Evolutionary conservation across 345 rosid species (phyloP).

Genomic region (Eucalyptus virginea): DNA sequence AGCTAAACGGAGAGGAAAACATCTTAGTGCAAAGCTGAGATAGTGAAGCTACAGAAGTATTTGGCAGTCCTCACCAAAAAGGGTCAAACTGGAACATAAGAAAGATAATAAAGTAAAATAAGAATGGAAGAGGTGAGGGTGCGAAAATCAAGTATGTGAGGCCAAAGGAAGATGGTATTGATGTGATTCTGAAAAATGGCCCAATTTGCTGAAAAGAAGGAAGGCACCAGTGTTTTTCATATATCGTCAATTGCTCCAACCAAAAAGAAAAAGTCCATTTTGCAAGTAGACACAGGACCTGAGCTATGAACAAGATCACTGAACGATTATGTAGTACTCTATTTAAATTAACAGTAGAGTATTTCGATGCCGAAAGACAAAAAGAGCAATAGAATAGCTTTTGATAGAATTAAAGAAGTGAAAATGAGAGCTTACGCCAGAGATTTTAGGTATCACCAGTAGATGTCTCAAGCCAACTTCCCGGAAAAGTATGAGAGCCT

Average conservation of each 20-base stretch:
- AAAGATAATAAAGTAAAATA: background rate
- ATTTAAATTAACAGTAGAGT: background rate
- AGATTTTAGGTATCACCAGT: conserved; percentile 66
- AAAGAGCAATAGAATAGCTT: background rate
- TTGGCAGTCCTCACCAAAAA: background rate
- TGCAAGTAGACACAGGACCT: background rate
- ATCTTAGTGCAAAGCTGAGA: background rate
- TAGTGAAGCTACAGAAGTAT: background rate
- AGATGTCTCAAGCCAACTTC: conserved; percentile 85
- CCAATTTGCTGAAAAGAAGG: background rate
- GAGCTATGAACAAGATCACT: background rate
- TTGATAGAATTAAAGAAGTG: background rate
- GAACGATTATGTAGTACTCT: background rate
- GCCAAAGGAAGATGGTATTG: background rate
- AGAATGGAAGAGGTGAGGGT: background rate
- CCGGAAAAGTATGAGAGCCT: conserved; percentile 77
- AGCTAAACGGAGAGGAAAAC: background rate
- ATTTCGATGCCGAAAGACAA: background rate
- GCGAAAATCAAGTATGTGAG: background rate
- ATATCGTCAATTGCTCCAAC: background rate
- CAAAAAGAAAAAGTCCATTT: background rate
- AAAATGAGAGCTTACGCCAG: conserved; percentile 30
- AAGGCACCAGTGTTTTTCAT: background rate
- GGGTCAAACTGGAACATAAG: background rate
- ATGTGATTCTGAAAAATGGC: background rate